These are phyloP conservation scores for Bassia scoparia DNA, from an alignment of 148 eudicot genomes.

Conservation along the genomic window DNA sequence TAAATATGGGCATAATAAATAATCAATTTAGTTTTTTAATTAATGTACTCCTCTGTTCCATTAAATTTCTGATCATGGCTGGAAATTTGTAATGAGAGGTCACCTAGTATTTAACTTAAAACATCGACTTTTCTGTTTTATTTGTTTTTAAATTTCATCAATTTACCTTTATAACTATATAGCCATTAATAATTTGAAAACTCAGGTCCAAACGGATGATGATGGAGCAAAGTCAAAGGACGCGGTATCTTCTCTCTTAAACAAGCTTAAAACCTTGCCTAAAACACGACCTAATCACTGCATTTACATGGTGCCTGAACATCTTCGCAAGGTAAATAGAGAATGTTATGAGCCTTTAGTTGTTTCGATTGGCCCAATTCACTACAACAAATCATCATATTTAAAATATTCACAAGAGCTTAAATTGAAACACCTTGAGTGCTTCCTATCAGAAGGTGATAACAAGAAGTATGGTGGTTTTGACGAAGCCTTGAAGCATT, in stretches of 20 bases:
- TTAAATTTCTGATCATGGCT: no score
- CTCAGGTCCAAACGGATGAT: not conserved
- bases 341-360: conserved; percentile 4
- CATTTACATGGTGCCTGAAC: not conserved
- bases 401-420: not conserved
- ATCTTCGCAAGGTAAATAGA: not conserved
- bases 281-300: not conserved
- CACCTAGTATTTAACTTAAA: no score
- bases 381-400: not conserved
- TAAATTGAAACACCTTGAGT: not conserved
- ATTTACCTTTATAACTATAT: no score
- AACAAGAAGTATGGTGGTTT: not conserved
- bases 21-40: no score
- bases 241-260: not conserved
- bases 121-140: no score
- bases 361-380: conserved; percentile 1
- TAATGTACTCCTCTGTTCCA: no score
- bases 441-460: not conserved
- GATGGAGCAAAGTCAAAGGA: not conserved
- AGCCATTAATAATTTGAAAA: no score
- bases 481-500: not conserved
- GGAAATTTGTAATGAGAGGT: no score
- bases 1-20: no score
- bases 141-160: no score
- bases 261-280: not conserved